Percentiles rank a stretch among this genome's conserved stretches.
These are phyloP conservation scores for Termitomyces sp. DNA, from an alignment of 768 basidiomycete species.

Conservation along the genomic window DNA sequence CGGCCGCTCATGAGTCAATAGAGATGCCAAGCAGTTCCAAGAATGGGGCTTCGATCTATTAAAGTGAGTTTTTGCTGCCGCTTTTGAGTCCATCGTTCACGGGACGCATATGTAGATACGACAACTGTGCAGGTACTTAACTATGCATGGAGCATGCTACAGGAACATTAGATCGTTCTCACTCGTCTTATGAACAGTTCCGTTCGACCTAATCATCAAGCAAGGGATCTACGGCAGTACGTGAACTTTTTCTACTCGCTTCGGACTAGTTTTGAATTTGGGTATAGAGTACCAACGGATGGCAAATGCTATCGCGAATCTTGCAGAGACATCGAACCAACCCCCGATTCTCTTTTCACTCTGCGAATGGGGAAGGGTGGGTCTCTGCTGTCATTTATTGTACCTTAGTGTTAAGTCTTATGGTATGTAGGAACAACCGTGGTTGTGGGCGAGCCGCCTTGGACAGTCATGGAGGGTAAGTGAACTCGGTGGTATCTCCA, in stretches of 20 bases:
- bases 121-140: slow-evolving; percentile 49
- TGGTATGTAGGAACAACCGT: slow-evolving; percentile 53
- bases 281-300: slow-evolving; percentile 46
- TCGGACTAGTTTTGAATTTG: neutral
- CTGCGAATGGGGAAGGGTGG: slow-evolving; percentile 66
- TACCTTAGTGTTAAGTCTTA: neutral
- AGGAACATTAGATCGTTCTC: neutral
- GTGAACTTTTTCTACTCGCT: slow-evolving; percentile 14
- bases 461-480: slow-evolving; percentile 71
- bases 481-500: neutral
- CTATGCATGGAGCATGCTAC: neutral
- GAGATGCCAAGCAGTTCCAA: slow-evolving; percentile 54
- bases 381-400: slow-evolving; percentile 4
- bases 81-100: neutral
- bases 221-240: slow-evolving; percentile 53
- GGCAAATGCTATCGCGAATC: slow-evolving; percentile 53
- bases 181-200: slow-evolving; percentile 31
- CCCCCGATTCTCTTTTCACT: slow-evolving; percentile 56
- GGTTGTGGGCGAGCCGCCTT: slow-evolving; percentile 38
- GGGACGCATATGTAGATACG: slow-evolving; percentile 30
- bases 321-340: slow-evolving; percentile 41
- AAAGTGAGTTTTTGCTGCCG: slow-evolving; percentile 38
- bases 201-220: slow-evolving; percentile 54
- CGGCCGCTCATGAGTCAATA: slow-evolving; percentile 14
- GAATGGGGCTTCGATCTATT: slow-evolving; percentile 69